Percentiles rank a stretch among this genome's conserved stretches.
phyloP scores from a whole-genome alignment of 2,329 filamentous ascomycete genomes.

The Clarireedia monteithiana region DNA sequence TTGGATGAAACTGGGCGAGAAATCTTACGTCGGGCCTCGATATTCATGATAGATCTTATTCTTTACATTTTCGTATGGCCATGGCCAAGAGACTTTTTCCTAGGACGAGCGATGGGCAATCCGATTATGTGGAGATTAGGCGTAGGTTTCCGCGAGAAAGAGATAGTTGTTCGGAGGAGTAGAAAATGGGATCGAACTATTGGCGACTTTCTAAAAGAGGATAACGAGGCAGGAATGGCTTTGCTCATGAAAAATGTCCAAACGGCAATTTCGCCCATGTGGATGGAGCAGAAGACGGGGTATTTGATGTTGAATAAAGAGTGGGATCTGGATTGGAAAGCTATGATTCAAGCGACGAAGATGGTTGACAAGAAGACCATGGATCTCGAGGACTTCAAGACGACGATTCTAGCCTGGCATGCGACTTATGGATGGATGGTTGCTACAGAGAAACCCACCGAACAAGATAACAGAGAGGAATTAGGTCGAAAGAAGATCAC shows the following conservation, averaged over 20 bases:
- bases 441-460: slow-evolving; percentile 50
- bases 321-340: slow-evolving; percentile 81
- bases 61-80: slow-evolving; percentile 61
- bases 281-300: slow-evolving; percentile 71
- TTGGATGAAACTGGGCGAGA: slow-evolving; percentile 50
- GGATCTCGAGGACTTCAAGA: slow-evolving; percentile 59
- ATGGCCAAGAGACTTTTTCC: slow-evolving; percentile 67
- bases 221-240: slow-evolving; percentile 42
- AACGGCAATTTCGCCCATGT: slow-evolving; percentile 59
- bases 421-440: slow-evolving; percentile 64
- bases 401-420: slow-evolving; percentile 61
- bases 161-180: slow-evolving; percentile 75
- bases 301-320: slow-evolving; percentile 78
- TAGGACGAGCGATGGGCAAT: slow-evolving; percentile 48
- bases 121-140: slow-evolving; percentile 66
- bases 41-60: slow-evolving; percentile 67
- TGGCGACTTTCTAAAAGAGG: slow-evolving; percentile 30
- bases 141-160: slow-evolving; percentile 69
- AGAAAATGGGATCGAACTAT: slow-evolving; percentile 61
- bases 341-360: slow-evolving; percentile 67
- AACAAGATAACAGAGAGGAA: slow-evolving; percentile 46
- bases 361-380: slow-evolving; percentile 57
- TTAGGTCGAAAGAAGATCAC: slow-evolving; percentile 67
- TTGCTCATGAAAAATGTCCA: slow-evolving; percentile 55
- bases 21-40: slow-evolving; percentile 42